Evolutionary conservation across 345 rosid species (phyloP).

Genomic region (Mangifera indica): DNA sequence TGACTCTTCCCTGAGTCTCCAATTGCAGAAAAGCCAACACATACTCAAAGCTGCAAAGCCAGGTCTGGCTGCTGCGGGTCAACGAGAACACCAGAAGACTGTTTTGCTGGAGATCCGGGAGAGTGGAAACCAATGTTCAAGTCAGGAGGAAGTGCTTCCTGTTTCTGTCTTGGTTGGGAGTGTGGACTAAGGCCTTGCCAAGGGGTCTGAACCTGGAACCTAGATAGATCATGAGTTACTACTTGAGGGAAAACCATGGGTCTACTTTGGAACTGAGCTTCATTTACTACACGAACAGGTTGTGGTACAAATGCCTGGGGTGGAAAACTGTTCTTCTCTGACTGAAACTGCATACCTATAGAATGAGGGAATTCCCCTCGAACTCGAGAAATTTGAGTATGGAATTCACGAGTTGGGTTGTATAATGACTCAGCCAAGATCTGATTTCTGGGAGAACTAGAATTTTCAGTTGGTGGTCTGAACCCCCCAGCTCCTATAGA

Average conservation of each 20-base stretch:
- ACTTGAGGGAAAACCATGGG: constrained; percentile 56
- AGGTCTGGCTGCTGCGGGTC: constrained; percentile 95
- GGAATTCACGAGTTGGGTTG: constrained; percentile 58
- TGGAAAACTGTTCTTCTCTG: constrained; percentile 52
- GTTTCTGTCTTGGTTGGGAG: constrained; percentile 55
- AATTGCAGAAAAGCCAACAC: constrained; percentile 3
- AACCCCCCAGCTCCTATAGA: constrained; percentile 70
- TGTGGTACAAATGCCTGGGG: constrained; percentile 55
- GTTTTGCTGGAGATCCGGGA: constrained; percentile 81
- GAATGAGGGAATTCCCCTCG: constrained; percentile 50
- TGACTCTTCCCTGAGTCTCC: neutral
- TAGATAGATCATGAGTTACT: constrained; percentile 49
- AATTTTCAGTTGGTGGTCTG: constrained; percentile 48
- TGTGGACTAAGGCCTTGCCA: constrained; percentile 61
- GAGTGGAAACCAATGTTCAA: constrained; percentile 85
- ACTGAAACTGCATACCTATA: constrained; percentile 48
- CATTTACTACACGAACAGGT: constrained; percentile 38
- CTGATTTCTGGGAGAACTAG: constrained; percentile 45
- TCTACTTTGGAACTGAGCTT: constrained; percentile 45
- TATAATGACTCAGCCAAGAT: constrained; percentile 59
- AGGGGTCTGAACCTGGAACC: constrained; percentile 60
- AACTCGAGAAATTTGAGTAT: constrained; percentile 42
- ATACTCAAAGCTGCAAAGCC: constrained; percentile 74
- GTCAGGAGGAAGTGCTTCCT: constrained; percentile 79
- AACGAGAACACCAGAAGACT: constrained; percentile 64